Base-by-base conservation (phyloP, 2,329 filamentous ascomycete genomes). In the Neonectria hederae region DNA sequence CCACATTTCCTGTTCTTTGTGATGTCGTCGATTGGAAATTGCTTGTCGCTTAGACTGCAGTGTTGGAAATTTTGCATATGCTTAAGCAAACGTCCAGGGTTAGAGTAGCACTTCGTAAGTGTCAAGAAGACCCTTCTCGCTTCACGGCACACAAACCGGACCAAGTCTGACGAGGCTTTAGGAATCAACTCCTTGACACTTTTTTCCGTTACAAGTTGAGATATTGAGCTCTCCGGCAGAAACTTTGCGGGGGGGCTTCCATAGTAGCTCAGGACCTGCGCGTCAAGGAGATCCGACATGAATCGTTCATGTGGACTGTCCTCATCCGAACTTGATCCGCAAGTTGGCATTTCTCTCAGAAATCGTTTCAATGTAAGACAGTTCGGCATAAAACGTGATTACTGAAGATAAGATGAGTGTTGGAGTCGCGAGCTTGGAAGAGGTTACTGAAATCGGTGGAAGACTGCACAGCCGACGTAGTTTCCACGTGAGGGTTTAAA, bases 11-110 rank as follows among this genome's bases (percentile, higher is more conserved):
- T 38, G 14, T 32, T 51, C 0, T 9, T 22, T 6, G 19, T 30
- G 0, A 48, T 48, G 6, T 53, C 19, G 11, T 62, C 46, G 11
- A 67, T 66, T 3, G 65, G 65, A 2, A 67, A 45, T 2, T 8
- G 0, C 4, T 42, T 11, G n/a, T 42, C 38, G 38, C n/a, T 42
- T 11, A 42, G 38, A 5, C 7, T 8, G n/a, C 8, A 5, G 2
- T 11, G n/a, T n/a, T 11, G 8, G 5, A 42, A 42, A 2, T 21
- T 8, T 9, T 42, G 3, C 11, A 17, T 19, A 38, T n/a, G 28
- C 14, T 17, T 10, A 17, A 38, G 35, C 35, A 38, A 38, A n/a
- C 7, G 10, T 10, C 11, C 9, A 10, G 21, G 7, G n/a, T 19
- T 8, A n/a, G 8, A 11, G n/a, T 21, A 10, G 38, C 17, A 19